phyloP scores from a whole-genome alignment of 1,284 basidiomycete species.

The Bjerkandera adusta region DNA sequence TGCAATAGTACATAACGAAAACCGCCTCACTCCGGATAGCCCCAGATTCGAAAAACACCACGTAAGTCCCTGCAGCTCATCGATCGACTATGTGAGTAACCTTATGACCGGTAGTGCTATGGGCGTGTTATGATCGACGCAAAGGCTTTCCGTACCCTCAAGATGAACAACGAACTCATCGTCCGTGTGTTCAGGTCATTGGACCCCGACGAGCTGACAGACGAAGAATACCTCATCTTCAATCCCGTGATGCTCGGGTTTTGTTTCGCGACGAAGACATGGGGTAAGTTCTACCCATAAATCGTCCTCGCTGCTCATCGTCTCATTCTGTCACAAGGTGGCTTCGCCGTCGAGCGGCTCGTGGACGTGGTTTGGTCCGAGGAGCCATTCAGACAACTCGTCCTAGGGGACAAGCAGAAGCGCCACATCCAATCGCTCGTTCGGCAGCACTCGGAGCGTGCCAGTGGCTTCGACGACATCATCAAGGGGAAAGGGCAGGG shows the following conservation, averaged over 20 bases:
- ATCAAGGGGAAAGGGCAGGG: slow-evolving; percentile 32
- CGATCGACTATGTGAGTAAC: not conserved
- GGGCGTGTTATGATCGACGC: slow-evolving; percentile 32
- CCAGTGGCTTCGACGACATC: slow-evolving; percentile 28
- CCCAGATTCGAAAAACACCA: not conserved
- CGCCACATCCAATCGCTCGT: slow-evolving; percentile 30
- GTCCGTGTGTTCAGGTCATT: slow-evolving; percentile 17
- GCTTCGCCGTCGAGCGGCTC: slow-evolving; percentile 28
- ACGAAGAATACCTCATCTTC: slow-evolving; percentile 29
- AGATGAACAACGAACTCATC: slow-evolving; percentile 22
- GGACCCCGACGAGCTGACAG: slow-evolving; percentile 20
- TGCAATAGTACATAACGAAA: slow-evolving; percentile 13
- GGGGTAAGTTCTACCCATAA: slow-evolving; percentile 23
- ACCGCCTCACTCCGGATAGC: too few species aligned
- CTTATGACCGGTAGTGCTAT: slow-evolving; percentile 18
- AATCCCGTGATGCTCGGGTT: slow-evolving; percentile 30
- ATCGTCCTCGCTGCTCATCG: not conserved
- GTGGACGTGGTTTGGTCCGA: slow-evolving; percentile 29
- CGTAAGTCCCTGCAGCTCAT: slow-evolving; percentile 14
- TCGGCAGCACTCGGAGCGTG: slow-evolving; percentile 21
- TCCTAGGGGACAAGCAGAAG: slow-evolving; percentile 30
- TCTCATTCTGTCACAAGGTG: slow-evolving; percentile 18
- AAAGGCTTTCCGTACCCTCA: slow-evolving; percentile 22
- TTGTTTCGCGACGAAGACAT: slow-evolving; percentile 28
- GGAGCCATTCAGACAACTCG: slow-evolving; percentile 28